phyloP scores from a whole-genome alignment of 257 asterid species.

The Solanum corneliomulleri region DNA sequence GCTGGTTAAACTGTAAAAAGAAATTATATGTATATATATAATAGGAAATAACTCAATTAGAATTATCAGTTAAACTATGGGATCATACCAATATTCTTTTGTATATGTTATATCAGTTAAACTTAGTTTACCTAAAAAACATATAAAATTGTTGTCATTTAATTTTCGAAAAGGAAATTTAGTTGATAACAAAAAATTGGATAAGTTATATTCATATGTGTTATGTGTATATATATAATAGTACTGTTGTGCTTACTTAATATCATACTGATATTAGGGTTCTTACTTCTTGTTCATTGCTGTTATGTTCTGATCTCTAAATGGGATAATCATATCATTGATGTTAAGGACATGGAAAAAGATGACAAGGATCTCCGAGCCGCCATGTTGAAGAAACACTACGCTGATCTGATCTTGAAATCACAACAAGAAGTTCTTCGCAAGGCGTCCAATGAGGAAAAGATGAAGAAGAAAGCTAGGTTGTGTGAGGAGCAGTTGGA shows the following conservation, averaged over 20 bases:
- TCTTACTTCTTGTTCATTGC: background rate
- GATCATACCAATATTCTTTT: background rate
- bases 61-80: background rate
- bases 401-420: background rate
- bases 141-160: background rate
- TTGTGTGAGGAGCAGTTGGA: background rate
- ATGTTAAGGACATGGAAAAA: background rate
- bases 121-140: background rate
- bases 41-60: background rate
- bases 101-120: background rate
- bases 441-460: background rate
- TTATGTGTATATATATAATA: background rate
- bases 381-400: background rate
- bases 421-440: background rate
- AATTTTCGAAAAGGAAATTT: background rate
- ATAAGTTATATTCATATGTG: background rate
- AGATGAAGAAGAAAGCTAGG: background rate
- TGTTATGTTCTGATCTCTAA: background rate
- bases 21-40: no score
- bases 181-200: background rate
- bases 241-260: background rate
- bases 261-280: background rate
- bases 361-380: background rate
- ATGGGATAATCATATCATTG: background rate
- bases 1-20: background rate